Evolutionary conservation across 78 protist genomes (phyloP).

Genomic region (Corallochytrium limacisporum): DNA sequence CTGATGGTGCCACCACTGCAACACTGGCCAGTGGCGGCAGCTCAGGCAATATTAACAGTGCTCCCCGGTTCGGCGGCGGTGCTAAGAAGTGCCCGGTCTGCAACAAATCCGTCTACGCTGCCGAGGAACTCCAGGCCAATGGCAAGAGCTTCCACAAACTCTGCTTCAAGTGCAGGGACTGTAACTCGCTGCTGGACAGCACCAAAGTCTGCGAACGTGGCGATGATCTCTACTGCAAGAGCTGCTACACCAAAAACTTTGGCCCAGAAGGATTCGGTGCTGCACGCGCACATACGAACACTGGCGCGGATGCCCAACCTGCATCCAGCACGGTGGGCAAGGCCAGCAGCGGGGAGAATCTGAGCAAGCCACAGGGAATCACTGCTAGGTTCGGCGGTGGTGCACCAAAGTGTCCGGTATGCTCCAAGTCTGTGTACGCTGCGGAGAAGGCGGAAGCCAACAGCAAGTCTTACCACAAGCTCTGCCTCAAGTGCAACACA

Average conservation of each 20-base stretch:
- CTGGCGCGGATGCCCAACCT: no score
- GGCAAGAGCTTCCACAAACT: background rate
- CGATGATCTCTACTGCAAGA: conserved; percentile 1
- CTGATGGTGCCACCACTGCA: no score
- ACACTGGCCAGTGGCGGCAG: no score
- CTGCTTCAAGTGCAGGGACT: conserved; percentile 8
- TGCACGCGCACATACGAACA: background rate
- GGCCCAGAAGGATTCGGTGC: conserved; percentile 15
- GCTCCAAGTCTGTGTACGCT: no score
- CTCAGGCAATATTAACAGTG: no score
- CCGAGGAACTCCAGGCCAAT: background rate
- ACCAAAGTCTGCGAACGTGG: background rate
- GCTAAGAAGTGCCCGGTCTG: background rate
- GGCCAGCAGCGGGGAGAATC: no score
- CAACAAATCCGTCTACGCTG: background rate
- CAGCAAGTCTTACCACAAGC: conserved; percentile 6
- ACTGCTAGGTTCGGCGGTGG: no score
- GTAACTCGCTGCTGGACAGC: background rate
- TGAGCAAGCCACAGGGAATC: no score
- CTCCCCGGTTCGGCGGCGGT: no score
- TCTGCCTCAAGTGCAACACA: conserved; percentile 6
- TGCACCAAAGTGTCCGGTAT: background rate
- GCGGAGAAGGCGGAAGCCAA: no score
- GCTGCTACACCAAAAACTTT: background rate
- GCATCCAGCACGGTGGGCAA: no score